Evolutionary conservation across 2,329 filamentous ascomycete species (phyloP), one percentile per base, ranked within the genome.

Genomic region (Cercospora zeae-maydis): DNA sequence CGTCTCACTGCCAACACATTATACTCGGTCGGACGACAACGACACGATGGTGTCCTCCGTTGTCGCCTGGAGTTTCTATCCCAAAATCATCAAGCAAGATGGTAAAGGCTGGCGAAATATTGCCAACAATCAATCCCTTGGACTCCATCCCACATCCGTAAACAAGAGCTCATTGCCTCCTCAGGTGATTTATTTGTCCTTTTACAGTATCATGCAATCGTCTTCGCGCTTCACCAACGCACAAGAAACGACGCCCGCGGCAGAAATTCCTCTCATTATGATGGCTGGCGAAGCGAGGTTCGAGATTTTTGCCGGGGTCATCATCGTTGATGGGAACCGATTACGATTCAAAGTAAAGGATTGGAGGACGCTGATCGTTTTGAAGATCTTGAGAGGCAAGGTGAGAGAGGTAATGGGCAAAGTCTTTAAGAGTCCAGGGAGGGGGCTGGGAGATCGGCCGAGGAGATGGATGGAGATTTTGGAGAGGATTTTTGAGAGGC

Each of bases 131-230:
- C 93, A 98, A 76, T 84, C 86, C 49, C 92, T 99, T 69, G 92
- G 87, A 62, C 80, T 99, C 19, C 92, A 96, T 69, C 90, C 92
- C 0, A 90, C 89, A 0, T 96, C 92, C 1, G 91, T 99, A 68
- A 98, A 98, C 76, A 92, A 92, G 73, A 81, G 81, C 63, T 79
- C 82, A 52, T 62, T 71, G 14, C 56, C 68, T 5, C 56, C 68
- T 0, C 70, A 72, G 1, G 79, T 92, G 39, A 88, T 87, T 72
- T 98, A 91, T 87, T 80, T 99, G 49, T 95, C 91, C 0, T 99
- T 96, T 76, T 98, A 98, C 78, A 90, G 96, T 75, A 96, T 98
- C 67, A 96, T 98, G 91, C 93, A 97, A 76, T 89, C 90, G 2
- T 92, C 81, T 79, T 91, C 88, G 83, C 84, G 83, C 64, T 88